Evolutionary conservation across 2,329 filamentous ascomycete species (phyloP).

Genomic region (Xylariaceae sp.): DNA sequence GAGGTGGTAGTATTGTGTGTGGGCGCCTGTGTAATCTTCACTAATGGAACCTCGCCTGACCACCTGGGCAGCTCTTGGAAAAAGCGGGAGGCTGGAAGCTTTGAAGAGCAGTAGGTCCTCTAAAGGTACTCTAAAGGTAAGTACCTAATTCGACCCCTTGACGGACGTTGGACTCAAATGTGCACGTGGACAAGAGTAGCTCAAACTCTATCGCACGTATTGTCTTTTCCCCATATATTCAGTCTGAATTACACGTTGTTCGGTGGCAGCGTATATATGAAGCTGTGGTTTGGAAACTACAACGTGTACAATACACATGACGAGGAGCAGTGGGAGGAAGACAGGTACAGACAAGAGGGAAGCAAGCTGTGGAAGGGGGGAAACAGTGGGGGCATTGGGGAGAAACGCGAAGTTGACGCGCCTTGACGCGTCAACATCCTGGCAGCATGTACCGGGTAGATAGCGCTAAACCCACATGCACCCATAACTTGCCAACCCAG

Average conservation of each 20-base stretch:
- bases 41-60: slow-evolving; percentile 8
- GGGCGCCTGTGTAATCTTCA: slow-evolving; percentile 8
- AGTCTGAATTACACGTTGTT: not conserved
- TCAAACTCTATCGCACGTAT: not conserved
- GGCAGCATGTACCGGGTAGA: too few species aligned
- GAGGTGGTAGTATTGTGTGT: not conserved
- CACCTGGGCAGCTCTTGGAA: not conserved
- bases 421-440: slow-evolving; percentile 30
- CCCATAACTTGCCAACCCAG: not conserved
- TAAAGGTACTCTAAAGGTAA: too few species aligned
- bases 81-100: slow-evolving; percentile 13
- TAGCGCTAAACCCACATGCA: too few species aligned
- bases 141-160: too few species aligned
- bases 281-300: slow-evolving; percentile 7
- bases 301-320: slow-evolving; percentile 1
- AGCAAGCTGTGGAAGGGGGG: slow-evolving; percentile 1
- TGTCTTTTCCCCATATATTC: not conserved
- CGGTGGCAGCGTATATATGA: slow-evolving; percentile 5
- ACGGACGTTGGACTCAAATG: too few species aligned
- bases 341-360: too few species aligned
- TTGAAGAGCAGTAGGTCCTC: not conserved
- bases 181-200: not conserved
- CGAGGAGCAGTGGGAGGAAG: not conserved
- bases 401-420: slow-evolving; percentile 38
- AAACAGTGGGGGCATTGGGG: slow-evolving; percentile 5